Evolutionary conservation across 2,329 filamentous ascomycete species (phyloP).

Genomic region (Monosporascus cannonballus): DNA sequence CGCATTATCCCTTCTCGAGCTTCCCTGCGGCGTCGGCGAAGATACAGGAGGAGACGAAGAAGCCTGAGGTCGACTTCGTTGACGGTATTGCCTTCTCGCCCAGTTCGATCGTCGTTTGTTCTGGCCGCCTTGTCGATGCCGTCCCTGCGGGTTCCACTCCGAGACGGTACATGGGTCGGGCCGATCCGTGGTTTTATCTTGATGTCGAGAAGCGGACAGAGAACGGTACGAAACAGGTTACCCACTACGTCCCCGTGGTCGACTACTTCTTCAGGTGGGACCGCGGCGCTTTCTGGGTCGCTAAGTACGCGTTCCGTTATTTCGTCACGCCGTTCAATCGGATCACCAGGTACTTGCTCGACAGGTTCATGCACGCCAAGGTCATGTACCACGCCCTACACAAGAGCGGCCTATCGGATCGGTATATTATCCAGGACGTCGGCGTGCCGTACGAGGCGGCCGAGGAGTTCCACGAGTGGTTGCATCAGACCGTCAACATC

Average conservation of each 20-base stretch:
- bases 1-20: constrained; percentile 43
- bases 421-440: constrained; percentile 61
- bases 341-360: constrained; percentile 53
- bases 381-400: constrained; percentile 62
- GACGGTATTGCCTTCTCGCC: constrained; percentile 61
- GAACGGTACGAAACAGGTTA: constrained; percentile 24
- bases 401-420: constrained; percentile 51
- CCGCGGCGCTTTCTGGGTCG: constrained; percentile 64
- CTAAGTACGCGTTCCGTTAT: constrained; percentile 55
- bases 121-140: constrained; percentile 49
- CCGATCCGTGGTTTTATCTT: constrained; percentile 70
- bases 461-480: constrained; percentile 40
- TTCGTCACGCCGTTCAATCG: constrained; percentile 61
- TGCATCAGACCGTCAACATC: constrained; percentile 37
- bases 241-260: constrained; percentile 52
- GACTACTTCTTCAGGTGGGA: constrained; percentile 71
- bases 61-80: constrained; percentile 53
- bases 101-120: constrained; percentile 51
- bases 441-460: constrained; percentile 40
- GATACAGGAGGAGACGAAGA: constrained; percentile 37
- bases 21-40: constrained; percentile 32
- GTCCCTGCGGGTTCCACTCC: constrained; percentile 28
- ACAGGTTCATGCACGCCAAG: constrained; percentile 57
- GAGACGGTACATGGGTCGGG: constrained; percentile 47
- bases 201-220: constrained; percentile 45